Evolutionary conservation across 805 yeast species (phyloP), one percentile per base, ranked within the genome.

Genomic region (Metschnikowia henanensis): DNA sequence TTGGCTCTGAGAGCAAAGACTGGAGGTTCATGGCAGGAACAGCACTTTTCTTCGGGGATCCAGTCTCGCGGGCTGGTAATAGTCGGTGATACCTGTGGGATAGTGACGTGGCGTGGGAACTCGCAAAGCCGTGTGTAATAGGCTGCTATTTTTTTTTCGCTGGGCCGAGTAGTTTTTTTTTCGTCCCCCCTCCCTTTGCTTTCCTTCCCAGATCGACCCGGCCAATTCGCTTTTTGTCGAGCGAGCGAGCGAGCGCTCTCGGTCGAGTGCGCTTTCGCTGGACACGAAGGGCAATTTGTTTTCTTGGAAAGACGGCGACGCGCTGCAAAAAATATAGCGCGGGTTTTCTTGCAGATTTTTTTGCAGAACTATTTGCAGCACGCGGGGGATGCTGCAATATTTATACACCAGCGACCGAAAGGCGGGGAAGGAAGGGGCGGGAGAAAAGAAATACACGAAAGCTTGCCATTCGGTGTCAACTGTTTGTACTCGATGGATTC

Each of bases 1-100:
- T 41, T 30, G 53, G 51, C 39, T 50, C 57, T 26, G 53, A 46
- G 30, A 53, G 56, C 30, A 53, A 46, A 9, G 57, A 52, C 35
- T 43, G 56, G 30, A 53, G 57, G 22, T 53, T 53, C 57, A 53
- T 53, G 35, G 43, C 44, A 26, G 37, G 35, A 30, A 20, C 8
- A 8, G 29, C 35, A 7, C n/a, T 9, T 12, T 30, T 13, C 21
- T 10, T 10, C 16, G 9, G 35, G 26, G 16, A 20, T 12, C 25
- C 15, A 30, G 30, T 23, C n/a, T 16, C 20, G n/a, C 26, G 9
- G 26, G 23, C 13, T 15, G 17, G 31, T 7, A 17, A 6, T 9
- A 13, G 32, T 7, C 5, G 18, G 23, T 19, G 33, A 5, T 7
- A 7, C 33, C 33, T 30, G 6, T 30, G 18, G 16, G 34, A 15